Conservation (phyloP, 1,139 yeast genomes). For the Hanseniaspora gamundiae region DNA sequence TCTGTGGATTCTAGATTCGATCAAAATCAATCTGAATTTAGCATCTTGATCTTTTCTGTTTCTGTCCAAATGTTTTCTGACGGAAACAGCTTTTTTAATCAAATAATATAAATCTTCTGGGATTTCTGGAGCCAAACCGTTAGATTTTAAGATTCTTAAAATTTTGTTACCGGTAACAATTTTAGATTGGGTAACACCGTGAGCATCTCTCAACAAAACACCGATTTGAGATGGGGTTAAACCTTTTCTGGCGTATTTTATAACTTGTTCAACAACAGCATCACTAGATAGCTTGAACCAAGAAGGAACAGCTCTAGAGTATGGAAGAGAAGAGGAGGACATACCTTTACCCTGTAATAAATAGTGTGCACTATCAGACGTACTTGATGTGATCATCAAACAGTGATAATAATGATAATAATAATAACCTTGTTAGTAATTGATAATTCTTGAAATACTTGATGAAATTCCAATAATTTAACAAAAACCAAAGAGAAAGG, state of each 20-base stretch:
- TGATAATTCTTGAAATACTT: no score
- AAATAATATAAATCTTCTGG: conserved; percentile 99
- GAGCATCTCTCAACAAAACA: conserved; percentile 98
- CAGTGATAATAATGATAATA: no score
- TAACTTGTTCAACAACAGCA: conserved; percentile 93
- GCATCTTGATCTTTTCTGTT: conserved; percentile 99
- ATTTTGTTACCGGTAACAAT: conserved; percentile 99
- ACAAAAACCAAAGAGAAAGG: no score
- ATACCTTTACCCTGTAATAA: conserved; percentile 88
- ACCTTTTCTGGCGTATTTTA: conserved; percentile 99
- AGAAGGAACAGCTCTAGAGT: conserved; percentile 97
- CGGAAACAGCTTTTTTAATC: conserved; percentile 98
- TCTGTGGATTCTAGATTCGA: conserved; percentile 99
- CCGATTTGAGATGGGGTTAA: conserved; percentile 99
- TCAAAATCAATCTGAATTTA: conserved; percentile 98
- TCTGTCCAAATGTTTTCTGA: conserved; percentile 99
- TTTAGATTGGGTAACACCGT: conserved; percentile 97
- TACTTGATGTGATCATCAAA: no score
- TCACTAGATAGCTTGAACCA: conserved; percentile 98
- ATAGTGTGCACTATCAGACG: background rate
- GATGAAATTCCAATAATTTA: no score
- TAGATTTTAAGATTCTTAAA: conserved; percentile 96
- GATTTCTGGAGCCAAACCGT: conserved; percentile 99
- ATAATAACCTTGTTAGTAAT: no score
- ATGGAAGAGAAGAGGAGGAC: conserved; percentile 97